These are phyloP conservation scores for Marasmius oreades DNA, from an alignment of 1,284 basidiomycete genomes.

Conservation along the genomic window DNA sequence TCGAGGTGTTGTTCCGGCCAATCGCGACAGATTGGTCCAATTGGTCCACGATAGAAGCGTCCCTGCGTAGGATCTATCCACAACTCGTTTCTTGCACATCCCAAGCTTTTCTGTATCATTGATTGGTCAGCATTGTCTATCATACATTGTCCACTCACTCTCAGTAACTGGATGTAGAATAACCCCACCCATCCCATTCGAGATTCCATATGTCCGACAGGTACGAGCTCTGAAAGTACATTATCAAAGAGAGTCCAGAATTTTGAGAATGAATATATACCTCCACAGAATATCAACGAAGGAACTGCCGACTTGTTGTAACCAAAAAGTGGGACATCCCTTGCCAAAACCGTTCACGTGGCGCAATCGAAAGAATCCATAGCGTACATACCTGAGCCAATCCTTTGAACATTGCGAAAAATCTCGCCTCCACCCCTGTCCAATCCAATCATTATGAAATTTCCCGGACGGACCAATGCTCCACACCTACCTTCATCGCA, in stretches of 20 bases:
- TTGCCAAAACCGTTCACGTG: no score
- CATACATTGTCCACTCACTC: neutral
- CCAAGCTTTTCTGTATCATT: neutral
- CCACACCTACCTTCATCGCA: no score
- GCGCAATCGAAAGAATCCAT: no score
- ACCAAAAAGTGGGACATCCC: neutral
- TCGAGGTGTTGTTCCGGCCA: neutral
- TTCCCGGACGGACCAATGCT: no score
- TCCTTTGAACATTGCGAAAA: no score
- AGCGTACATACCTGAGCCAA: no score
- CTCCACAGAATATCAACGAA: neutral
- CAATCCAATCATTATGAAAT: no score
- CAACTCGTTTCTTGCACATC: neutral
- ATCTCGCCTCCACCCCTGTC: no score
- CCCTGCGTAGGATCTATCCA: neutral
- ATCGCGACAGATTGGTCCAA: neutral
- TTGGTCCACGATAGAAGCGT: neutral
- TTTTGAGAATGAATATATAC: neutral
- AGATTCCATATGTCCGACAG: neutral
- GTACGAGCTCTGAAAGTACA: neutral
- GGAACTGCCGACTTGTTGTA: neutral
- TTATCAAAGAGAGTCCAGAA: neutral
- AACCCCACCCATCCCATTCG: neutral
- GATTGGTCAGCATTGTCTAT: neutral
- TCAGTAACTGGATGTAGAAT: neutral